A percentile compares a stretch with the other conserved stretches of the same genome.
These are phyloP conservation scores for Xylaria nigripes DNA, from an alignment of 495 filamentous ascomycete genomes.

Conservation along the genomic window DNA sequence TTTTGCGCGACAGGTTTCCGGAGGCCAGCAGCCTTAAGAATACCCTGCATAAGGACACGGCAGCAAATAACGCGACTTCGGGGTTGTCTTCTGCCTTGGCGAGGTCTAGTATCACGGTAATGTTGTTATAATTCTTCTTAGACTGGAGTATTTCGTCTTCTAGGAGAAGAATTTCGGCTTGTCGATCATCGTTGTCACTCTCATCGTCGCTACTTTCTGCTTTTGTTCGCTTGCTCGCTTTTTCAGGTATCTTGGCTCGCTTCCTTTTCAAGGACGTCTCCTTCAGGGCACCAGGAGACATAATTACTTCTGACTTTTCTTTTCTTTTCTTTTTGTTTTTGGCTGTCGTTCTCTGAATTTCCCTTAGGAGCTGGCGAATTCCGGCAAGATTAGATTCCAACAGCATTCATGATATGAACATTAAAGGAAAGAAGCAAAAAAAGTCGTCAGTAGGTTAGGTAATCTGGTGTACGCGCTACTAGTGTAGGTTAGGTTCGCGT, in stretches of 20 bases:
- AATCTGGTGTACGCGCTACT: too few species aligned
- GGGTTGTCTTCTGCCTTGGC: conserved; percentile 36
- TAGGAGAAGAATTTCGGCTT: conserved; percentile 55
- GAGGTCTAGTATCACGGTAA: conserved; percentile 60
- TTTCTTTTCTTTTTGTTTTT: not conserved
- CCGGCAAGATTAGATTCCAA: not conserved
- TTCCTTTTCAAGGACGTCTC: conserved; percentile 35
- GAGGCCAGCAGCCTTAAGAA: conserved; percentile 73
- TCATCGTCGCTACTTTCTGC: conserved; percentile 36
- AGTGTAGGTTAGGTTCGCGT: too few species aligned
- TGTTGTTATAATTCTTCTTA: conserved; percentile 87
- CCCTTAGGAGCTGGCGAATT: too few species aligned
- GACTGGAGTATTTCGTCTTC: conserved; percentile 76
- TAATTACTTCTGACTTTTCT: not conserved
- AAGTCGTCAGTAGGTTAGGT: too few species aligned
- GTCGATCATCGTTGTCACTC: conserved; percentile 37
- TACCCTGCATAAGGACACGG: conserved; percentile 79
- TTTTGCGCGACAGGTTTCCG: conserved; percentile 59
- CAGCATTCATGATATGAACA: too few species aligned
- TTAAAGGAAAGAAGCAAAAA: too few species aligned
- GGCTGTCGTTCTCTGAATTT: not conserved
- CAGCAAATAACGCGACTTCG: conserved; percentile 45
- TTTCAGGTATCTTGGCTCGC: conserved; percentile 25
- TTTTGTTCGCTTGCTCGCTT: conserved; percentile 33
- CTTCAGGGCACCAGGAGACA: conserved; percentile 4